Conservation (phyloP, 345 rosid genomes). For the Psidium friedrichsthalianum region DNA sequence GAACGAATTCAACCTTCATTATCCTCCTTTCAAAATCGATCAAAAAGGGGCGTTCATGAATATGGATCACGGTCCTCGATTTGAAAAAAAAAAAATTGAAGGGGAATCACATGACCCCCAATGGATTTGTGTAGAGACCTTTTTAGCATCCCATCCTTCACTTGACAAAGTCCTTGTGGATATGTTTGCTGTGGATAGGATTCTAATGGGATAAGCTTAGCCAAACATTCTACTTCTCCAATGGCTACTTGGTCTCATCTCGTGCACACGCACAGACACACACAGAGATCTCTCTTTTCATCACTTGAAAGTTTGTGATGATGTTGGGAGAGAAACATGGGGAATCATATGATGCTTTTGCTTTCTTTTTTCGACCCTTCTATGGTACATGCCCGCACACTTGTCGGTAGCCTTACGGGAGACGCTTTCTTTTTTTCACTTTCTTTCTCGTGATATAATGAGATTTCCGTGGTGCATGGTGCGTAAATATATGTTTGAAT, state of each 20-base stretch:
- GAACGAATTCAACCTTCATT: not conserved
- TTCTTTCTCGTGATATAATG: not conserved
- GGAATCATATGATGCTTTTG: constrained; percentile 4
- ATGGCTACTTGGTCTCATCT: not conserved
- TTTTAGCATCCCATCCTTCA: not conserved
- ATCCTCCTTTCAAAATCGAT: not conserved
- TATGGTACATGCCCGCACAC: not conserved
- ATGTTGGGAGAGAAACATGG: not conserved
- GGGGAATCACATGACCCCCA: not conserved
- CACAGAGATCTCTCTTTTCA: not conserved
- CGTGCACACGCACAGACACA: not conserved
- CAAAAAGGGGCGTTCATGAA: not conserved
- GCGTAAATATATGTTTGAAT: too few relatives aligned
- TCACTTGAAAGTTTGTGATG: not conserved
- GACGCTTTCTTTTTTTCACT: not conserved
- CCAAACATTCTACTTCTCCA: not conserved
- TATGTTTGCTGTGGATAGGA: constrained; percentile 6
- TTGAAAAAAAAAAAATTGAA: not conserved
- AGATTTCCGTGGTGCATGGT: not conserved
- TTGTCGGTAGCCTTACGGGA: not conserved
- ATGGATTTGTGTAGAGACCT: not conserved
- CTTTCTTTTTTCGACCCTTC: not conserved
- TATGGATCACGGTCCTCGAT: not conserved
- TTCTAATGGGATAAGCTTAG: not conserved
- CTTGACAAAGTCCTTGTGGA: not conserved